Base-by-base conservation (phyloP, 352 stramenopile genomes). In the Phytophthora quininea region DNA sequence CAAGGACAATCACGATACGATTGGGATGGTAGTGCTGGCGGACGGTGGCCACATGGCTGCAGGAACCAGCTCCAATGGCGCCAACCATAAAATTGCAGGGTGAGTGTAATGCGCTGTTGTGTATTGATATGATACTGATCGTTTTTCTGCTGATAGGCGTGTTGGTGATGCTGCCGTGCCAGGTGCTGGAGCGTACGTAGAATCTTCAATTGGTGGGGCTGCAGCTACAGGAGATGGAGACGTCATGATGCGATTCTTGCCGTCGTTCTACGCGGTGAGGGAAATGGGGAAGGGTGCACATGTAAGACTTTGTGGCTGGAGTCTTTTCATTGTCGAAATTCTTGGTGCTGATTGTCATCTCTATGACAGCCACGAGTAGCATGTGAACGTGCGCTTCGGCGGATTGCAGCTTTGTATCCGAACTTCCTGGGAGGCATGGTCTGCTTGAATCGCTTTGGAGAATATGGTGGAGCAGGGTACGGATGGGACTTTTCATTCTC, bases 211-310 rank as follows among this genome's bases (percentile, higher is more conserved):
- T 9, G 92, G 92, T 1, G 91, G 88, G 32, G 88, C 88, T 31
- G 92, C 91, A 19, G 88, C 88, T 7, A 98, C 92, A 3, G 91
- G 91, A 54, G 91, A 97, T 58, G 92, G 91, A 29, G 92, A 97
- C 65, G 69, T 98, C 31, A 97, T 98, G 90, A 97, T 98, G 91
- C 87, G 90, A 10, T 97, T 98, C 64, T 48, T 96, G 33, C 92
- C 91, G 4, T 86, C 92, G 14, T 96, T 90, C 65, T 80, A 90
- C 37, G 88, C 88, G 0, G 88, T 95, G 0, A 81, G 92, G 55
- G 84, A 94, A 56, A 95, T 95, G 88, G 86, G 73, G 19, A 79
- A 58, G 24, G 88, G 86, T 30, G 49, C 86, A 1, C 88, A 94
- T 55, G 88, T 95, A 78, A 42, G 84, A 62, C 3, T 49, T 7